Evolutionary conservation across 1,284 basidiomycete species (phyloP).

Genomic region (Phaffia rhodozyma): DNA sequence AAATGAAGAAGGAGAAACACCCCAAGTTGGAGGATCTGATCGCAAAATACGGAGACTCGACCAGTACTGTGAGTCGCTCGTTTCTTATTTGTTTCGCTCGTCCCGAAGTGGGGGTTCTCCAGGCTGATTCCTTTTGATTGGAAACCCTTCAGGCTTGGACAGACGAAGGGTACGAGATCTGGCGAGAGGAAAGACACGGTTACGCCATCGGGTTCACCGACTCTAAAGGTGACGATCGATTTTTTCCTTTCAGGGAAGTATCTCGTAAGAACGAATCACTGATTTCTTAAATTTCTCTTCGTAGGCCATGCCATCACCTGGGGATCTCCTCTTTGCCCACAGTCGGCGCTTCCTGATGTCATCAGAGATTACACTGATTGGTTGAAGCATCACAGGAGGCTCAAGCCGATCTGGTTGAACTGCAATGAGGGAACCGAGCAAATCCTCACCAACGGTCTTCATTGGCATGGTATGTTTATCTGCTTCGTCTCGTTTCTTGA

Average conservation of each 20-base stretch:
- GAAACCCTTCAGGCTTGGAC: slow-evolving; percentile 36
- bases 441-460: slow-evolving; percentile 40
- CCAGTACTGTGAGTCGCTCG: slow-evolving; percentile 35
- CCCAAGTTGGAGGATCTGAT: slow-evolving; percentile 39
- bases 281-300: slow-evolving; percentile 15
- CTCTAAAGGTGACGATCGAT: background rate
- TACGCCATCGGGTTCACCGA: slow-evolving; percentile 42
- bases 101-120: no score
- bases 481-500: no score
- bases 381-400: slow-evolving; percentile 32
- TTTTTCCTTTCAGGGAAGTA: no score
- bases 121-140: no score
- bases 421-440: slow-evolving; percentile 40
- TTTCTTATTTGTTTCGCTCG: no score
- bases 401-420: slow-evolving; percentile 47
- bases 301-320: slow-evolving; percentile 39
- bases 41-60: slow-evolving; percentile 46
- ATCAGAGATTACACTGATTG: slow-evolving; percentile 37
- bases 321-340: slow-evolving; percentile 44
- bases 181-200: slow-evolving; percentile 41
- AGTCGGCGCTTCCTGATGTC: slow-evolving; percentile 38
- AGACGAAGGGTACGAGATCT: slow-evolving; percentile 46
- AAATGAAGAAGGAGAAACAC: slow-evolving; percentile 6
- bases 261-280: background rate
- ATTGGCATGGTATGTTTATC: slow-evolving; percentile 33